Percentiles rank a stretch among this genome's conserved stretches.
Evolutionary conservation across 768 basidiomycete genomes (phyloP).

Genomic region (Hydnomerulius pinastri): DNA sequence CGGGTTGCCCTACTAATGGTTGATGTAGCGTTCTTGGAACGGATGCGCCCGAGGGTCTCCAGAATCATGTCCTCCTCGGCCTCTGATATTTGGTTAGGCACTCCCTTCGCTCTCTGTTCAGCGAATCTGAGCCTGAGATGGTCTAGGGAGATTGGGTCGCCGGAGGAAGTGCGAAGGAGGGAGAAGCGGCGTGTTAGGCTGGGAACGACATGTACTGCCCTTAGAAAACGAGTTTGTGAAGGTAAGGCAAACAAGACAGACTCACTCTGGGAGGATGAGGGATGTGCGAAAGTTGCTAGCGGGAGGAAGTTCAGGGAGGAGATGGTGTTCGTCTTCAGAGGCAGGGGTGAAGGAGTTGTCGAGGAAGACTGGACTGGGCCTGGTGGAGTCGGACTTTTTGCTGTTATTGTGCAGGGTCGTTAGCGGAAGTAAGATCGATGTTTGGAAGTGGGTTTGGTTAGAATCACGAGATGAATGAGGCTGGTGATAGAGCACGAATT

Average conservation of each 20-base stretch:
- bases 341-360: constrained; percentile 29
- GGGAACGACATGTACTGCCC: constrained; percentile 22
- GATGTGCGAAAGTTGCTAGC: constrained; percentile 83
- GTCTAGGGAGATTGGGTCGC: constrained; percentile 65
- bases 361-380: constrained; percentile 46
- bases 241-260: constrained; percentile 18
- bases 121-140: constrained; percentile 68
- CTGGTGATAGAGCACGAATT: constrained; percentile 27
- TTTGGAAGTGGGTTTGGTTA: constrained; percentile 11
- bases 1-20: constrained; percentile 18
- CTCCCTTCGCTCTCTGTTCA: constrained; percentile 72
- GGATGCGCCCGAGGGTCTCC: constrained; percentile 64
- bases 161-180: constrained; percentile 67
- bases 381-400: constrained; percentile 73
- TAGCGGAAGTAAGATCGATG: constrained; percentile 24
- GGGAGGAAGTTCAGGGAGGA: constrained; percentile 64
- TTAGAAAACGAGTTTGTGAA: constrained; percentile 11
- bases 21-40: constrained; percentile 34
- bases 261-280: constrained; percentile 83
- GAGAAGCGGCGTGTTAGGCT: constrained; percentile 85
- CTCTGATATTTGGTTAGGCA: constrained; percentile 68
- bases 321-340: constrained; percentile 38
- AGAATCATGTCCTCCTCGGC: constrained; percentile 86
- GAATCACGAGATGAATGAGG: constrained; percentile 21
- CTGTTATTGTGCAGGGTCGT: constrained; percentile 42